Percentiles rank a stretch among this genome's conserved stretches.
phyloP scores from a whole-genome alignment of 306 rosid species.

The Vigna unguiculata region DNA sequence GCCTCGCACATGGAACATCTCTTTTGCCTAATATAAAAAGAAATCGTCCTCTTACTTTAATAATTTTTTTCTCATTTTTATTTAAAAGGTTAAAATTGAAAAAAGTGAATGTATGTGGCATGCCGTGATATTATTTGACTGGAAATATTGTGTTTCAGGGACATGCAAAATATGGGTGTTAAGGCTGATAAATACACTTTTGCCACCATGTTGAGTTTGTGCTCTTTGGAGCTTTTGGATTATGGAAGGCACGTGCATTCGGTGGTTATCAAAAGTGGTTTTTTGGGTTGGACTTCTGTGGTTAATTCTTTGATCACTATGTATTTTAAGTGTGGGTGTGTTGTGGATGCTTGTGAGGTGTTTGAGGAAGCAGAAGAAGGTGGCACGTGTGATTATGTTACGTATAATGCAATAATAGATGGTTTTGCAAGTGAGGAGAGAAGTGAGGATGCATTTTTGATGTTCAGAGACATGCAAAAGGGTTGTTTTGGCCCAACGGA shows the following conservation, averaged over 20 bases:
- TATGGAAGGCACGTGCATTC: slow-evolving; percentile 76
- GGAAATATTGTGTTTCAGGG: slow-evolving; percentile 27
- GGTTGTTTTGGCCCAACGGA: slow-evolving; percentile 56
- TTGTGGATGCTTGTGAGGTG: slow-evolving; percentile 58
- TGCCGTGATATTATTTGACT: background rate
- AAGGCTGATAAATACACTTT: slow-evolving; percentile 66
- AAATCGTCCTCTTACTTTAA: background rate
- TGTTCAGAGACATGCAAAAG: slow-evolving; percentile 67
- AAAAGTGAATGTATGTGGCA: background rate
- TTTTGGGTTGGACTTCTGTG: slow-evolving; percentile 63
- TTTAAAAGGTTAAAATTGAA: background rate
- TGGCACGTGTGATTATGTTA: slow-evolving; percentile 57
- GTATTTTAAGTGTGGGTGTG: slow-evolving; percentile 64
- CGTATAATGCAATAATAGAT: slow-evolving; percentile 77
- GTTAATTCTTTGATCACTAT: slow-evolving; percentile 70
- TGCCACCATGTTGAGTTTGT: slow-evolving; percentile 69
- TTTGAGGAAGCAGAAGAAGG: slow-evolving; percentile 60
- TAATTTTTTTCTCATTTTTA: background rate
- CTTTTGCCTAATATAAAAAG: background rate
- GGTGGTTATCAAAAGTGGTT: slow-evolving; percentile 58
- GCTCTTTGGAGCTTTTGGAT: slow-evolving; percentile 53
- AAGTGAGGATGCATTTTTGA: slow-evolving; percentile 58
- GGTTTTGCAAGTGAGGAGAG: slow-evolving; percentile 65
- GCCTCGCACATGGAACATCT: no score
- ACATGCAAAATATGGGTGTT: slow-evolving; percentile 60